Evolutionary conservation across 257 asterid species (phyloP).

Genomic region (Salvia hispanica): DNA sequence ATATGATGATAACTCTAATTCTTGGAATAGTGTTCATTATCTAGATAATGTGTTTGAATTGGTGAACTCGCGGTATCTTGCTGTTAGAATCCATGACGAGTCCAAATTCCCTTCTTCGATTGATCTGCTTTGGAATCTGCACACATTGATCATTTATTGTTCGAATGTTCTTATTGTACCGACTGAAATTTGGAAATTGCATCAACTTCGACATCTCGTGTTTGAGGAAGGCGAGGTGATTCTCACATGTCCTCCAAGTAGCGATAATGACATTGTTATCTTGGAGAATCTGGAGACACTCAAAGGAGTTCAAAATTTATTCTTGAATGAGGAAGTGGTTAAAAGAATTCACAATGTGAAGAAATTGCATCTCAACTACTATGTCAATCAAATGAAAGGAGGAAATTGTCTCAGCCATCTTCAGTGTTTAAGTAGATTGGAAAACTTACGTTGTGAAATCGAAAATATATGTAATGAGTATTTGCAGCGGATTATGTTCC

Average conservation of each 20-base stretch:
- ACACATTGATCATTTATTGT: not conserved
- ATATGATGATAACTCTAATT: not conserved
- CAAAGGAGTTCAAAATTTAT: not conserved
- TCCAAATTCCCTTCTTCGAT: not conserved
- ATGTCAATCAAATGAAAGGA: not conserved
- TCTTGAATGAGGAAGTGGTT: not conserved
- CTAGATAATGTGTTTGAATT: not conserved
- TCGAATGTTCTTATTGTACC: not conserved
- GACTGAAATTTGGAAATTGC: too few relatives aligned
- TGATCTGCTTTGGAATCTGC: slow-evolving; percentile 11
- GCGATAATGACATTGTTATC: not conserved
- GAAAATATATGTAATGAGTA: not conserved
- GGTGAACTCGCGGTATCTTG: slow-evolving; percentile 24
- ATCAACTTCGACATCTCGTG: not conserved
- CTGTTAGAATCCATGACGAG: not conserved
- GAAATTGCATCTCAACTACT: not conserved
- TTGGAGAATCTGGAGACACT: slow-evolving; percentile 5
- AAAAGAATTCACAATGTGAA: slow-evolving; percentile 8
- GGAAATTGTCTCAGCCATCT: slow-evolving; percentile 2
- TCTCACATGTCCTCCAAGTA: not conserved
- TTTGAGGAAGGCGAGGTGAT: not conserved
- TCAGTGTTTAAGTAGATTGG: not conserved
- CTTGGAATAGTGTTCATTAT: not conserved
- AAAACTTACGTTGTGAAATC: not conserved
- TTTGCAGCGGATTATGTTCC: not conserved